These are phyloP conservation scores for Syzygium grande DNA, from an alignment of 345 rosid species.

Conservation along the genomic window DNA sequence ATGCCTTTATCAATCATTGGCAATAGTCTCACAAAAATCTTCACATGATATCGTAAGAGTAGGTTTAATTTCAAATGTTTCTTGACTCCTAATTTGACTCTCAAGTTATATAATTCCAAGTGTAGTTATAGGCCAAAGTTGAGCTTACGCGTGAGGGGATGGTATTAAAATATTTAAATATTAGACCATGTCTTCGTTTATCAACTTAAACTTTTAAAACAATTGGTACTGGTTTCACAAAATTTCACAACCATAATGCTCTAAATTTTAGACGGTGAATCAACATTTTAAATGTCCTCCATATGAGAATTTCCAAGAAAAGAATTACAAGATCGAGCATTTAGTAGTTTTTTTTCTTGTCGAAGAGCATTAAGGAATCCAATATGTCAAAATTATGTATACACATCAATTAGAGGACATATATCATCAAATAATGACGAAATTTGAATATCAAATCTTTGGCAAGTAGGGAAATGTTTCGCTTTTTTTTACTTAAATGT, in stretches of 20 bases:
- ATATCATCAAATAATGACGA: not conserved
- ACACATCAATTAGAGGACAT: not conserved
- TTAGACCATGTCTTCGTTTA: not conserved
- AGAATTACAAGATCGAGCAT: not conserved
- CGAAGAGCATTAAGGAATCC: not conserved
- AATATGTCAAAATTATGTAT: too few species aligned
- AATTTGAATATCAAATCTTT: not conserved
- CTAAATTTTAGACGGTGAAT: not conserved
- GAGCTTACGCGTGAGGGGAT: accelerated
- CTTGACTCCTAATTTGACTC: accelerated
- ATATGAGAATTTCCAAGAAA: not conserved
- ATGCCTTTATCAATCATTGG: not conserved
- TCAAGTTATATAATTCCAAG: not conserved
- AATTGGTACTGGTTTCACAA: not conserved
- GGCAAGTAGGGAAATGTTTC: not conserved
- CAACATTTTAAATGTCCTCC: not conserved
- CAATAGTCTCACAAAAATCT: not conserved
- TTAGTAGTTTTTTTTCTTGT: not conserved
- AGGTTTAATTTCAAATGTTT: not conserved
- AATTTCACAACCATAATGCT: not conserved
- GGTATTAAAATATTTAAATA: not conserved
- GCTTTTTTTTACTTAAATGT: not conserved
- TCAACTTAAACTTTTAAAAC: not conserved
- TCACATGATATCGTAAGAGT: not conserved
- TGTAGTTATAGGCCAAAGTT: not conserved